Base-by-base conservation (phyloP, 2,329 filamentous ascomycete species). In the Aspergillus sp. region DNA sequence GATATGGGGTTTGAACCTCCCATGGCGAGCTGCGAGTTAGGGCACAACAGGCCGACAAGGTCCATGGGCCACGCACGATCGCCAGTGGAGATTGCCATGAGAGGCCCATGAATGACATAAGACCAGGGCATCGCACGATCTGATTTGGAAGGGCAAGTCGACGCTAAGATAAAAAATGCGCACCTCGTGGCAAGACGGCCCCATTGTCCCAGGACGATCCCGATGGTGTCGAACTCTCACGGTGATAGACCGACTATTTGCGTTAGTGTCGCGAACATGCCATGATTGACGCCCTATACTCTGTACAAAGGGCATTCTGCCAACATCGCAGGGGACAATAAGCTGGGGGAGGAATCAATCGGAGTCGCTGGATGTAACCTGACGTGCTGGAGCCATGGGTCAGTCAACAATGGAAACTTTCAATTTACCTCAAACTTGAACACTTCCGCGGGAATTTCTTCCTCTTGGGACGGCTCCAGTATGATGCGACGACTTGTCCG, bases 171-270 rank as follows among this genome's bases (percentile, higher is more conserved):
- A 45, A 48, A 48, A 29, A 42, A 45, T 17, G 29, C 23, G 42
- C 23, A 17, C 51, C 51, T 53, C 51, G 51, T 53, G 51, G 47
- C 47, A 49, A 44, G 17, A 14, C 16, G 51, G 42, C 32, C 20
- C 49, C 53, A 55, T 25, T 2, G 25, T 19, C 20, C 42, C 42
- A 36, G 23, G 51, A 53, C 47, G 51, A 53, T 53, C 51, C 43
- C 19, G 43, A 49, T 47, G 43, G 51, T 50, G 42, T 47, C 47
- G 44, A 53, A 53, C 16, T 36, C 40, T 49, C 32, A 21, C 20
- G 14, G 4, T 34, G 45, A 47, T 47, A 34, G 19, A 47, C 45
- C 29, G 31, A 49, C 47, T 49, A 49, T 49, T 49, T 36, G 40
- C 44, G 20, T 49, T 49, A 49, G 40, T 14, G 5, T 17, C 3